Conservation (phyloP, 2,329 filamentous ascomycete species). For the Botrytis medusae region DNA sequence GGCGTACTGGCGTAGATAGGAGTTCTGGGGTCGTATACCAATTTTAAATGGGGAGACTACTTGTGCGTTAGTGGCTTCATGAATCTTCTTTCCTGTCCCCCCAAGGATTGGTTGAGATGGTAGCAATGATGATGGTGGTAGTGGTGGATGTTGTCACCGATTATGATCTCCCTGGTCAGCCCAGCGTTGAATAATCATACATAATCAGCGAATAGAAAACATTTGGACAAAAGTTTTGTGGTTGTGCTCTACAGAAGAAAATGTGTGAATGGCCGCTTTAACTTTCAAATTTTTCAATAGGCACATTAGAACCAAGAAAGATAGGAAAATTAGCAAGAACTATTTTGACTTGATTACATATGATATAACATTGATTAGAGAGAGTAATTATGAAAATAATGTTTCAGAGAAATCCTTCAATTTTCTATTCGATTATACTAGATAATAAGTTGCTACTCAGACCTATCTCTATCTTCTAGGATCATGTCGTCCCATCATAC, state of each 20-base stretch:
- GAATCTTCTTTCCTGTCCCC: background rate
- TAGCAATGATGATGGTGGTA: background rate
- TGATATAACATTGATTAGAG: background rate
- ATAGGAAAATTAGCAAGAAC: background rate
- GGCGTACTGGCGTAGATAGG: slow-evolving; percentile 3
- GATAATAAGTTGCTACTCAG: background rate
- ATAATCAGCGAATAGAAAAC: background rate
- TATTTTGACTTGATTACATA: background rate
- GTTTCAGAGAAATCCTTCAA: background rate
- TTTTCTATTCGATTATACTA: too few relatives aligned
- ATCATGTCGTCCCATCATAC: background rate
- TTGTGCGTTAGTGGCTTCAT: background rate
- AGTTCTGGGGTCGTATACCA: background rate
- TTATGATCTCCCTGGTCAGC: background rate
- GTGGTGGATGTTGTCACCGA: background rate
- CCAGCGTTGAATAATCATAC: background rate
- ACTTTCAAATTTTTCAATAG: background rate
- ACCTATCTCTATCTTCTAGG: background rate
- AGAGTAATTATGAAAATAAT: background rate
- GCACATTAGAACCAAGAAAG: background rate
- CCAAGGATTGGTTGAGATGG: background rate
- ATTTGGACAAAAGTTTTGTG: background rate
- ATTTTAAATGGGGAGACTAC: slow-evolving; percentile 5
- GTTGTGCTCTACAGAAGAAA: background rate
- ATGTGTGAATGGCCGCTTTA: background rate